Percentiles rank a stretch among this genome's conserved stretches.
Conservation (phyloP, 1,284 basidiomycete species). For the Apiotrichum akiyoshidainum region DNA sequence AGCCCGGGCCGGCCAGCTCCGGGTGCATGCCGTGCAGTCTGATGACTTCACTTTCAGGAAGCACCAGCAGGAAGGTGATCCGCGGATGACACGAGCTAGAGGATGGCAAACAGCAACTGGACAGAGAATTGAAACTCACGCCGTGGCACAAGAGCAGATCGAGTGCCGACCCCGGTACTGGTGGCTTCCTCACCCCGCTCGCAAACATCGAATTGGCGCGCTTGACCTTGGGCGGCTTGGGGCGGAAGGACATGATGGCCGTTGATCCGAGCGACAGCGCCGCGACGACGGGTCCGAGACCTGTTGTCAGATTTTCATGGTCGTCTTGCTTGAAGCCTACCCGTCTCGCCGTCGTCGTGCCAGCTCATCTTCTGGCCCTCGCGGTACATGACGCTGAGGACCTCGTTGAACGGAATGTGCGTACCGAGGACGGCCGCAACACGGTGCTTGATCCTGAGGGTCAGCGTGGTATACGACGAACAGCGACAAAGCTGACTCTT, state of each 20-base stretch:
- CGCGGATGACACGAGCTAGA: too few relatives aligned
- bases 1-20: too few relatives aligned
- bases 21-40: too few relatives aligned
- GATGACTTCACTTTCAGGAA: too few relatives aligned
- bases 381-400: conserved; percentile 43
- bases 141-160: conserved; percentile 14
- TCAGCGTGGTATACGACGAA: conserved; percentile 1
- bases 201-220: background rate
- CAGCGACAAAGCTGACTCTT: background rate
- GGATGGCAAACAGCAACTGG: too few relatives aligned
- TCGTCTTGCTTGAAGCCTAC: conserved; percentile 24
- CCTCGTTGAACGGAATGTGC: conserved; percentile 39
- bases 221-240: conserved; percentile 20
- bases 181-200: background rate
- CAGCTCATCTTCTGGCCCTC: conserved; percentile 49
- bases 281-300: conserved; percentile 43
- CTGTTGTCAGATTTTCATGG: conserved; percentile 15
- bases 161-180: conserved; percentile 4
- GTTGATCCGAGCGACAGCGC: conserved; percentile 36
- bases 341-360: conserved; percentile 47
- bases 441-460: conserved; percentile 21
- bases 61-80: too few relatives aligned
- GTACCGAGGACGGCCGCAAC: conserved; percentile 23
- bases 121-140: conserved; percentile 4
- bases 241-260: conserved; percentile 41